These are phyloP conservation scores for Beauveria sp. DNA, from an alignment of 2,329 filamentous ascomycete genomes.

Conservation along the genomic window DNA sequence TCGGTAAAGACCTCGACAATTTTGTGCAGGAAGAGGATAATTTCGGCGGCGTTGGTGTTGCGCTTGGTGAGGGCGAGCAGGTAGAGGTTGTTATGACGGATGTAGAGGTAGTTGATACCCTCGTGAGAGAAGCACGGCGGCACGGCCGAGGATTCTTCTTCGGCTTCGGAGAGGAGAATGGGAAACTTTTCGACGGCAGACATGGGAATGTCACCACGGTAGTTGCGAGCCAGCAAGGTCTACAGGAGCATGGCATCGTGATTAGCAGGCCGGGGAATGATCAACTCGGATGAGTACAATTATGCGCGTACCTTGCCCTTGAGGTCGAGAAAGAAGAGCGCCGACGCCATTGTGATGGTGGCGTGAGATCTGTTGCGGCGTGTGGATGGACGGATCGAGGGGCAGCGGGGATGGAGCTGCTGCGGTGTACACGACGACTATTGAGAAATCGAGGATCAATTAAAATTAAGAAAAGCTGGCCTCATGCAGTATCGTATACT, in stretches of 20 bases:
- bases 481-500: not conserved
- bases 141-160: constrained; percentile 97
- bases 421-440: constrained; percentile 14
- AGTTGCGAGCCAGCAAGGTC: constrained; percentile 98
- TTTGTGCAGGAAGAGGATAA: constrained; percentile 95
- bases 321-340: constrained; percentile 95
- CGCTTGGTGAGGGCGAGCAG: constrained; percentile 95
- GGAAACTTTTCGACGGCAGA: constrained; percentile 98
- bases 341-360: constrained; percentile 73
- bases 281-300: not conserved
- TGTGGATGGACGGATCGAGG: constrained; percentile 16
- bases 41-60: constrained; percentile 98
- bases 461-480: not conserved
- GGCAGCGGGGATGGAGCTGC: constrained; percentile 18
- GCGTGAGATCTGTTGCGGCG: not conserved
- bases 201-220: constrained; percentile 98
- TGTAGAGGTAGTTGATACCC: constrained; percentile 99
- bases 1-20: constrained; percentile 98
- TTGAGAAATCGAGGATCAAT: not conserved
- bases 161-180: constrained; percentile 88
- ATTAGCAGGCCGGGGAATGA: constrained; percentile 13
- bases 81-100: constrained; percentile 98
- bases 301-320: constrained; percentile 81
- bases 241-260: constrained; percentile 30
- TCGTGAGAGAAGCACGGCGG: constrained; percentile 97